These are phyloP conservation scores for Phaeosphaeria sp. DNA, from an alignment of 2,329 filamentous ascomycete genomes.

Conservation along the genomic window DNA sequence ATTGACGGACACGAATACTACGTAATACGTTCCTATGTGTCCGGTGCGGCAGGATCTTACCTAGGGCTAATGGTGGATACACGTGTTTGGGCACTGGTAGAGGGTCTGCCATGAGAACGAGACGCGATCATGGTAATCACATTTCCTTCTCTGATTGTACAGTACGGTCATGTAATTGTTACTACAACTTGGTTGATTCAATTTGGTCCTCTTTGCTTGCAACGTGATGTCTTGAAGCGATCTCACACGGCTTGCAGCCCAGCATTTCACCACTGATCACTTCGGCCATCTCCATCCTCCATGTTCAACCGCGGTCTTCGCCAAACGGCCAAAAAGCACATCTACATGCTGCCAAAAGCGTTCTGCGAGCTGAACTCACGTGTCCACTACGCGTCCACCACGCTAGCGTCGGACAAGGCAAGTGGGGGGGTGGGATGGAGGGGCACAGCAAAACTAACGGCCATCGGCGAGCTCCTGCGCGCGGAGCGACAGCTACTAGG, in stretches of 20 bases:
- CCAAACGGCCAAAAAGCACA: background rate
- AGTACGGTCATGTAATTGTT: background rate
- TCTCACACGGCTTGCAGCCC: background rate
- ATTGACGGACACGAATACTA: background rate
- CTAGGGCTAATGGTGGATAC: background rate
- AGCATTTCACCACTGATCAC: background rate
- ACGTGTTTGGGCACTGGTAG: background rate
- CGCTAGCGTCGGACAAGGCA: slow-evolving; percentile 1
- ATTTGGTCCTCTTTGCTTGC: background rate
- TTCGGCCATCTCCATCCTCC: background rate
- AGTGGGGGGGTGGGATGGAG: slow-evolving; percentile 14
- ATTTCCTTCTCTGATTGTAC: background rate
- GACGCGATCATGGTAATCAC: background rate
- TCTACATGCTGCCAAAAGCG: background rate
- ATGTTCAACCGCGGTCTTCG: background rate
- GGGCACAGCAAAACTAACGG: slow-evolving; percentile 22
- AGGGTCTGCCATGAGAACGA: background rate
- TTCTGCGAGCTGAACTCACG: slow-evolving; percentile 3
- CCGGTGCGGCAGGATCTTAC: background rate
- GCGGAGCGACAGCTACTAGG: slow-evolving; percentile 17
- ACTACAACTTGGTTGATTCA: background rate
- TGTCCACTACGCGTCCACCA: background rate
- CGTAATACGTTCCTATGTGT: background rate
- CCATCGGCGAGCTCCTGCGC: slow-evolving; percentile 36
- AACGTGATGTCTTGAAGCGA: background rate